Conservation (phyloP, 1,284 basidiomycete genomes). For the Wolfiporia cocos region DNA sequence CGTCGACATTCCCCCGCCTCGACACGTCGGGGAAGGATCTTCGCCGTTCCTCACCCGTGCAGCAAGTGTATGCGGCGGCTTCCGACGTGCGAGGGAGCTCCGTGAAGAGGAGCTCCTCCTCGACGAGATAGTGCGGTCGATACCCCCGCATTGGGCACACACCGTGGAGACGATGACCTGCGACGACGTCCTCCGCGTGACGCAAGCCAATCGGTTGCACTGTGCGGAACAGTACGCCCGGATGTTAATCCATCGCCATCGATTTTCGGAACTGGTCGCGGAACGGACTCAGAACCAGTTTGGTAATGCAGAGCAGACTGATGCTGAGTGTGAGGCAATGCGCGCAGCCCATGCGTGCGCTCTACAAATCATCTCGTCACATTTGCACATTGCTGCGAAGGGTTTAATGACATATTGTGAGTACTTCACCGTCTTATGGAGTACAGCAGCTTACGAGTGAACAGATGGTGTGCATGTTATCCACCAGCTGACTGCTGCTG, state of each 20-base stretch:
- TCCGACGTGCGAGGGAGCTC: conserved; percentile 55
- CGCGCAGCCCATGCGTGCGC: conserved; percentile 65
- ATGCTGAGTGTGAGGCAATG: conserved; percentile 65
- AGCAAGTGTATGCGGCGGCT: conserved; percentile 46
- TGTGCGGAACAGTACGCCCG: conserved; percentile 82
- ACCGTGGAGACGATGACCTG: conserved; percentile 76
- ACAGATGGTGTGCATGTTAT: conserved; percentile 89
- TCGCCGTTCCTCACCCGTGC: conserved; percentile 60
- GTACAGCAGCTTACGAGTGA: conserved; percentile 1
- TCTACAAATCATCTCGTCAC: conserved; percentile 74
- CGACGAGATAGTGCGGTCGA: conserved; percentile 68
- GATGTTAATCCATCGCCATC: conserved; percentile 73
- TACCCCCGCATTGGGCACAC: conserved; percentile 77
- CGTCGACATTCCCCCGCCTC: conserved; percentile 63
- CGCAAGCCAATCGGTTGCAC: conserved; percentile 79
- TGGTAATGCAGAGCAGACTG: conserved; percentile 44
- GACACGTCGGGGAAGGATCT: conserved; percentile 41
- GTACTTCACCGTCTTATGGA: conserved; percentile 26
- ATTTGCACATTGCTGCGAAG: conserved; percentile 79
- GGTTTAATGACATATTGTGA: conserved; percentile 90
- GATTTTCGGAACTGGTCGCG: conserved; percentile 66
- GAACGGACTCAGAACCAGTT: conserved; percentile 42
- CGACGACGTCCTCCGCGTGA: conserved; percentile 81
- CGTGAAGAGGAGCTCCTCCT: conserved; percentile 74
- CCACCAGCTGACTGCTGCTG: conserved; percentile 90